Base-by-base conservation (phyloP, 2,329 filamentous ascomycete genomes). In the Emydomyces testavorans region DNA sequence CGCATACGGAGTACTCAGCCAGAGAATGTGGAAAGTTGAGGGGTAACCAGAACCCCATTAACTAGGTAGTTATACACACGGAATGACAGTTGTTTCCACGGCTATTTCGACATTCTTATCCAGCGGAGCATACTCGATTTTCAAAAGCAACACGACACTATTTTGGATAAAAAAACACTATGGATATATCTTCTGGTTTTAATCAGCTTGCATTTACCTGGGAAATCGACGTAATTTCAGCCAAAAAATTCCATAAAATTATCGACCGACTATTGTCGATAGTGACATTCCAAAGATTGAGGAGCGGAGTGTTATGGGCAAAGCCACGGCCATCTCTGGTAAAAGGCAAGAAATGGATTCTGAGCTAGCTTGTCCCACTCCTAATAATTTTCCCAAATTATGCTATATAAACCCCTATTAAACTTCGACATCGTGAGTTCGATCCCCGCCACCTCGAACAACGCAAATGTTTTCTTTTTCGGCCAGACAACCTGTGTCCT, bases 281-380 rank as follows among this genome's bases (percentile, higher is more conserved):
- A 53, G 56, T 45, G 5, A 56, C 53, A 45, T 50, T 56, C 73
- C 74, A 77, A 77, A 77, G 73, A 77, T 76, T 77, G 58, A 60
- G 59, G 60, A 77, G 68, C 71, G 73, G 74, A 74, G 73, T 75
- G 59, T 75, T 66, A 66, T 76, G 73, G 71, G 71, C 71, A 71
- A 60, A 69, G 65, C 77, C 78, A 81, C 78, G 78, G 79, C 78
- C 78, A 81, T 79, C 79, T 82, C 80, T 83, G 79, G 79, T 83
- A 83, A 83, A 83, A 81, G 78, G 78, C 78, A 82, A 82, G 78
- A 80, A 78, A 78, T 80, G 77, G 78, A 77, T 82, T 81, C 78
- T 74, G 71, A 63, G 71, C 73, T 80, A 80, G 76, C 67, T 75
- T 76, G 76, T 81, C 77, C 76, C 78, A 80, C 78, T 80, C 78